phyloP scores from a whole-genome alignment of 768 basidiomycete genomes.

The Rickenella mellea region DNA sequence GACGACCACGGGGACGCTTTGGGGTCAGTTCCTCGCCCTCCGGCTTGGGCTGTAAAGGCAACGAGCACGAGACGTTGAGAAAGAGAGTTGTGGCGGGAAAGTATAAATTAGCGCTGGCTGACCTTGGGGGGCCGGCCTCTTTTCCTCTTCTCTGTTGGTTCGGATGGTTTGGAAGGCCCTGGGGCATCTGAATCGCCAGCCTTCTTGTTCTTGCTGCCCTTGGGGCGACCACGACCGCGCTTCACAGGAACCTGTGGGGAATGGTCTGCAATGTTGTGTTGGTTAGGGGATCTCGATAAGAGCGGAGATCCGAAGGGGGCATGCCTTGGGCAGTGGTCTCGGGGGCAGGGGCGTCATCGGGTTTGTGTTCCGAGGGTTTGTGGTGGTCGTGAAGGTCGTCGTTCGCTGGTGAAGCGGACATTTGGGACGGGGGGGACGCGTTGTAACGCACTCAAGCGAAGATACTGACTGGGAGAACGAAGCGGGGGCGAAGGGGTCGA shows the following conservation, averaged over 20 bases:
- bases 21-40: slow-evolving; percentile 27
- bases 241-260: slow-evolving; percentile 38
- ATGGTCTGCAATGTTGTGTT: slow-evolving; percentile 25
- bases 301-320: slow-evolving; percentile 16
- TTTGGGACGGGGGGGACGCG: slow-evolving; percentile 22
- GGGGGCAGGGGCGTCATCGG: slow-evolving; percentile 1
- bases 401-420: slow-evolving; percentile 56
- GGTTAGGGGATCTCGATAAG: slow-evolving; percentile 18
- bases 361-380: slow-evolving; percentile 46
- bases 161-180: slow-evolving; percentile 16
- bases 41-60: slow-evolving; percentile 32
- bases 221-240: slow-evolving; percentile 82
- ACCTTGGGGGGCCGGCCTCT: slow-evolving; percentile 47
- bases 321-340: slow-evolving; percentile 3
- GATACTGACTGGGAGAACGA: slow-evolving; percentile 27
- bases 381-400: slow-evolving; percentile 41
- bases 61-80: slow-evolving; percentile 5
- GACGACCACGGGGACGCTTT: slow-evolving; percentile 68
- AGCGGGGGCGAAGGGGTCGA: slow-evolving; percentile 56
- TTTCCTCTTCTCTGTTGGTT: slow-evolving; percentile 29
- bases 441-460: slow-evolving; percentile 19
- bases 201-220: slow-evolving; percentile 76
- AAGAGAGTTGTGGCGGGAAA: slow-evolving; percentile 3
- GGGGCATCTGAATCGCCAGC: slow-evolving; percentile 23
- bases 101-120: slow-evolving; percentile 8